Evolutionary conservation across 1,139 yeast genomes (phyloP).

Genomic region (Komagataea norvegica): DNA sequence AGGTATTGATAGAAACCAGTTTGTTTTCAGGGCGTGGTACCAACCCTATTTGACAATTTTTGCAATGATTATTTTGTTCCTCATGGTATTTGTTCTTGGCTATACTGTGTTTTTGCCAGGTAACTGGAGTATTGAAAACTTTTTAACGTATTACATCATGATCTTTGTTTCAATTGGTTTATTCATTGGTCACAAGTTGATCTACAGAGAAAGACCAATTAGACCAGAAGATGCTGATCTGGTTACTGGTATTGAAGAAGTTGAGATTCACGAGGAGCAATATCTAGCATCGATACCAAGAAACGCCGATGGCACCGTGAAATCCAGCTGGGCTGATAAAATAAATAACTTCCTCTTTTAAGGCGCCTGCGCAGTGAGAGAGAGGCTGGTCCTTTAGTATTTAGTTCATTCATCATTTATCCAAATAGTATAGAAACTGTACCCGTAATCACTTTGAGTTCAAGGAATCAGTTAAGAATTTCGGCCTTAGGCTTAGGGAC

Average conservation of each 20-base stretch:
- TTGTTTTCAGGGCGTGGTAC: conserved; percentile 46
- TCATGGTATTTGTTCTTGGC: conserved; percentile 60
- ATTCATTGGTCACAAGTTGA: conserved; percentile 49
- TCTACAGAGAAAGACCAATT: conserved; percentile 46
- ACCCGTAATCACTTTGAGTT: no score
- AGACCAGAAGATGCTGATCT: conserved; percentile 50
- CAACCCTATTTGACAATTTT: conserved; percentile 58
- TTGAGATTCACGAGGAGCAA: conserved; percentile 45
- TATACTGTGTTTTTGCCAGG: conserved; percentile 62
- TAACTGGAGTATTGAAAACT: conserved; percentile 52
- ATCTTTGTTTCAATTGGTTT: conserved; percentile 55
- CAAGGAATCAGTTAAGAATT: no score
- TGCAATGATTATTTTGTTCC: conserved; percentile 38
- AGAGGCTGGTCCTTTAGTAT: no score
- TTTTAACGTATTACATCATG: conserved; percentile 61
- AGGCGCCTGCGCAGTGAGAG: no score
- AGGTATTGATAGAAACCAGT: conserved; percentile 42
- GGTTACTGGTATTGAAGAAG: conserved; percentile 46
- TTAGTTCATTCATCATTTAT: no score
- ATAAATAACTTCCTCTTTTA: conserved; percentile 4
- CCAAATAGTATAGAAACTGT: no score
- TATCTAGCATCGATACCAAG: conserved; percentile 25
- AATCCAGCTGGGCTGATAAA: conserved; percentile 1
- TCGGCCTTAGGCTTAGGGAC: no score
- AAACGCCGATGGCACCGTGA: conserved; percentile 2